These are phyloP conservation scores for Acer saccharum DNA, from an alignment of 345 rosid species.

Conservation along the genomic window DNA sequence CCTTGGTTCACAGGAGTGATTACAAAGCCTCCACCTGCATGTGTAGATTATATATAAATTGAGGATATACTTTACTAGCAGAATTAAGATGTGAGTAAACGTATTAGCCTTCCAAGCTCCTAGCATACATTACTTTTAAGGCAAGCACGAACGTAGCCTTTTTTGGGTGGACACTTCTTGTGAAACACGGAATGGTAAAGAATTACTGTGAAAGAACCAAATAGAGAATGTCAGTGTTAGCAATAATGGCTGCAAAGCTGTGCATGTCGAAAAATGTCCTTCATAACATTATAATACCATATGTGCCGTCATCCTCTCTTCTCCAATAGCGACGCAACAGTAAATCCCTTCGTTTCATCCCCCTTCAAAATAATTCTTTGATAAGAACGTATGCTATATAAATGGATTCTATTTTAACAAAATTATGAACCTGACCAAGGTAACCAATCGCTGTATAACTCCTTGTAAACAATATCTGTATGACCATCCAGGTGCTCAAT, in stretches of 20 bases:
- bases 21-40: conserved; percentile 92
- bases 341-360: conserved; percentile 80
- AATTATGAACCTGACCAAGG: conserved; percentile 55
- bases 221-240: conserved; percentile 5
- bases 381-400: not conserved
- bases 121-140: conserved; percentile 80
- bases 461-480: conserved; percentile 70
- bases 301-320: conserved; percentile 95
- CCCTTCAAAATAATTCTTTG: conserved; percentile 43
- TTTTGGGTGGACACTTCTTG: conserved; percentile 68
- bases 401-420: not conserved
- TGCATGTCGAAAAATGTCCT: conserved; percentile 4
- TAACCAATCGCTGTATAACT: conserved; percentile 76
- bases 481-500: conserved; percentile 96
- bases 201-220: conserved; percentile 58
- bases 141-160: conserved; percentile 85
- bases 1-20: conserved; percentile 74
- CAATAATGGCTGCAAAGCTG: conserved; percentile 1
- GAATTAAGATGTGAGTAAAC: not conserved
- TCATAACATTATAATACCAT: conserved; percentile 48
- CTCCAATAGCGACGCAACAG: conserved; percentile 89
- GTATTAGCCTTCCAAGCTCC: conserved; percentile 17
- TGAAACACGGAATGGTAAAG: conserved; percentile 86
- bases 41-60: conserved; percentile 6
- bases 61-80: not conserved